phyloP scores from a whole-genome alignment of 805 yeast species.

The Candida chauliodis region DNA sequence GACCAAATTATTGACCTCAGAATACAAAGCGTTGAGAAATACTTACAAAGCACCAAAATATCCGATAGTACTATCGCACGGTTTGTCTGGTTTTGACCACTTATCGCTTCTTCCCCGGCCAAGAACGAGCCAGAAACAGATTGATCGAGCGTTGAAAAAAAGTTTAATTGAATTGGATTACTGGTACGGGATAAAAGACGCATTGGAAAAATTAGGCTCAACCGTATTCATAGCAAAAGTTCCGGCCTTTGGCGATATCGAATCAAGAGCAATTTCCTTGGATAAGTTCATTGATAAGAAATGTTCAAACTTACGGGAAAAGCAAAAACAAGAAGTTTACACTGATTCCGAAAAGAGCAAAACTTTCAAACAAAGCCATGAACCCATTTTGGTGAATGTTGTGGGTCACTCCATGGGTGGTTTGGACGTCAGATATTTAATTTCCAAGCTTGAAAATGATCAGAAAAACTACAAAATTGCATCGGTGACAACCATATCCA shows the following conservation, averaged over 20 bases:
- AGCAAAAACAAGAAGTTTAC: constrained; percentile 3
- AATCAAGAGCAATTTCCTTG: constrained; percentile 59
- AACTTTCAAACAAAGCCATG: constrained; percentile 11
- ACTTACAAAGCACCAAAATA: constrained; percentile 56
- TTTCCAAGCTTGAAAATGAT: constrained; percentile 43
- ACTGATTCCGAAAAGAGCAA: constrained; percentile 1
- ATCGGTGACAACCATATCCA: constrained; percentile 78
- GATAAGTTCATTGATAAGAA: constrained; percentile 45
- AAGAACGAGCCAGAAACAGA: background rate
- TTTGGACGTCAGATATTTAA: constrained; percentile 73
- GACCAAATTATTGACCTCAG: constrained; percentile 2
- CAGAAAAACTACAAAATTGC: constrained; percentile 53
- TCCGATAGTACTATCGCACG: constrained; percentile 84
- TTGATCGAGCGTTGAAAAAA: constrained; percentile 7
- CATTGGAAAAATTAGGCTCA: constrained; percentile 59
- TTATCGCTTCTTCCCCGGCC: constrained; percentile 20
- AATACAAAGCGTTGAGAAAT: constrained; percentile 17
- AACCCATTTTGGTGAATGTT: constrained; percentile 56
- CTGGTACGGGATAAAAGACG: constrained; percentile 76
- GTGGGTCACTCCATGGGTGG: constrained; percentile 97
- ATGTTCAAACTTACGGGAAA: constrained; percentile 17
- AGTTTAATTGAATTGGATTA: constrained; percentile 54
- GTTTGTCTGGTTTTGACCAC: constrained; percentile 77
- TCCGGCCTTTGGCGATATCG: constrained; percentile 77
- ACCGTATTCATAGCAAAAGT: constrained; percentile 71